Percentiles rank a stretch among this genome's conserved stretches.
These are phyloP conservation scores for Glycyrrhiza uralensis DNA, from an alignment of 306 rosid genomes.

Conservation along the genomic window DNA sequence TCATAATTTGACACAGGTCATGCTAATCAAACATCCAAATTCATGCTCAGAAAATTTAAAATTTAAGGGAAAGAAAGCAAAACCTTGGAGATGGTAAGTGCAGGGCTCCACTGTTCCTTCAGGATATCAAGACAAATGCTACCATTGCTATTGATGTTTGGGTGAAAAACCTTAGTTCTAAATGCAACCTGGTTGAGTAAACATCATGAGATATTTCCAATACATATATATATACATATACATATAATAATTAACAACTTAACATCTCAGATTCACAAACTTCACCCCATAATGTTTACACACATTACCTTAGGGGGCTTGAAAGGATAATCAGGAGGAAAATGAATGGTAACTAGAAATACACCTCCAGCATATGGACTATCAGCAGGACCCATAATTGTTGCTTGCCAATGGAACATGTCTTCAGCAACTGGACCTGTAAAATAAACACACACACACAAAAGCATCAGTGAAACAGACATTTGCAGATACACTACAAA, in stretches of 20 bases:
- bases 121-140: conserved; percentile 77
- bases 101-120: conserved; percentile 79
- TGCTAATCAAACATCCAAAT: not conserved
- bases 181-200: conserved; percentile 53
- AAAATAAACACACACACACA: not conserved
- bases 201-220: not conserved
- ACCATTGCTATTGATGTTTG: conserved; percentile 71
- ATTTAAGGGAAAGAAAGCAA: not conserved
- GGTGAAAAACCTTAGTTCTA: conserved; percentile 78
- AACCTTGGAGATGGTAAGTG: conserved; percentile 73
- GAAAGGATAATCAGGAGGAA: conserved; percentile 75
- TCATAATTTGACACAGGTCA: not conserved
- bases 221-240: too few relatives aligned
- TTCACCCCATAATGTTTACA: not conserved
- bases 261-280: not conserved
- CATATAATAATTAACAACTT: not conserved
- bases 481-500: not conserved
- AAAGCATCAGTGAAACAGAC: not conserved
- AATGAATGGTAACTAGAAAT: conserved; percentile 60
- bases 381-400: conserved; percentile 73
- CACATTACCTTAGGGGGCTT: conserved; percentile 70
- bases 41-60: not conserved
- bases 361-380: conserved; percentile 79
- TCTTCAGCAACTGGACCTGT: conserved; percentile 75
- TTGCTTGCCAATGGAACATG: conserved; percentile 79